phyloP scores from a whole-genome alignment of 352 stramenopile species.

The Aphanomyces astaci region DNA sequence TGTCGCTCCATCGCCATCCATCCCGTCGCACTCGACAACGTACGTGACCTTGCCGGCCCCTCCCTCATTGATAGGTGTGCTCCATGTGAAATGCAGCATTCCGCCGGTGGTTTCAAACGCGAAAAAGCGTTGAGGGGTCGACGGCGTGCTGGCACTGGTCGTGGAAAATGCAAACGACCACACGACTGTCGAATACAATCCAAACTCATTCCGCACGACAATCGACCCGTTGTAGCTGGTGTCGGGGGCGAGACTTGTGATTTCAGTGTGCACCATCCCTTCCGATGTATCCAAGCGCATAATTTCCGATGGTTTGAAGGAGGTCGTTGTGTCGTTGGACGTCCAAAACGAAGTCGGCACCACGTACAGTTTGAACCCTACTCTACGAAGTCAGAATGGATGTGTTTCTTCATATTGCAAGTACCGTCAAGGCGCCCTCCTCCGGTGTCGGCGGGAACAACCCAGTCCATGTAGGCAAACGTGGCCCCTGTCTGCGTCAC shows the following conservation, averaged over 20 bases:
- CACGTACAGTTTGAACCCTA: background rate
- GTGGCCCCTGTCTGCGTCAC: background rate
- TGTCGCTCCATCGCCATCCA: conserved; percentile 13
- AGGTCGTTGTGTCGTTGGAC: too few species aligned
- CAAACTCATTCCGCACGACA: conserved; percentile 6
- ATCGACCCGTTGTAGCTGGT: background rate
- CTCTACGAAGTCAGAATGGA: too few species aligned
- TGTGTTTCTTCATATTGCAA: background rate
- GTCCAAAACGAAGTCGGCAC: background rate
- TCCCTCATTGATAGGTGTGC: conserved; percentile 34
- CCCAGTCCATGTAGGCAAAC: background rate
- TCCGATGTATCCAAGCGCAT: background rate
- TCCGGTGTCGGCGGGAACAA: background rate
- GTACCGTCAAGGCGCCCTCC: background rate
- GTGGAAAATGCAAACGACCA: conserved; percentile 5
- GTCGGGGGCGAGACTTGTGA: background rate
- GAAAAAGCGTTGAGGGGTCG: background rate
- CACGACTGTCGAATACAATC: background rate
- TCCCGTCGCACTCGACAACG: conserved; percentile 26
- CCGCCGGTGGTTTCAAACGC: conserved; percentile 31
- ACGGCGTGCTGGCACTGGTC: background rate
- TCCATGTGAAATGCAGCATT: conserved; percentile 38
- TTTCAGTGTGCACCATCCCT: background rate
- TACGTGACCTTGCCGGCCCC: conserved; percentile 31
- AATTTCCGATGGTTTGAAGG: background rate